Evolutionary conservation across 257 asterid genomes (phyloP).

Genomic region (Cinchona pubescens): DNA sequence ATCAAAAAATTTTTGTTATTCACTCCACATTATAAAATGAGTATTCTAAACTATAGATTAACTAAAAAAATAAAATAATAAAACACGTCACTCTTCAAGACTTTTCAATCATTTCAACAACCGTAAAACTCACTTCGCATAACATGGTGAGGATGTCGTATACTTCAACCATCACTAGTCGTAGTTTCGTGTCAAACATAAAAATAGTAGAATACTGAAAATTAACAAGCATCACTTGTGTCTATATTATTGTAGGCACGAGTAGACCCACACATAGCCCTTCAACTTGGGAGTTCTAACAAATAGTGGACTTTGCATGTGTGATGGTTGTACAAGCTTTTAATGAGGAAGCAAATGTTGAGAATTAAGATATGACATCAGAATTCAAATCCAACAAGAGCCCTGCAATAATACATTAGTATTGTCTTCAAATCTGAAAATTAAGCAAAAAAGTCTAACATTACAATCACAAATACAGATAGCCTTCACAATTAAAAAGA

Average conservation of each 20-base stretch:
- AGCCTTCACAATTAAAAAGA: constrained; percentile 1
- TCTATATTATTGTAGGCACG: background rate
- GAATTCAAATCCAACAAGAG: background rate
- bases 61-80: no score
- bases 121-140: no score
- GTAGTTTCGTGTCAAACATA: background rate
- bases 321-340: background rate
- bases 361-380: no score
- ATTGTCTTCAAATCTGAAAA: background rate
- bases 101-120: no score
- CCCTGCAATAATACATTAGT: background rate
- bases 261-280: background rate
- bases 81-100: no score
- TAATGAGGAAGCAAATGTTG: no score
- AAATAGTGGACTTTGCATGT: background rate
- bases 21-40: no score
- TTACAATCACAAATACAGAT: constrained; percentile 11
- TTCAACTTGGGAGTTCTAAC: background rate
- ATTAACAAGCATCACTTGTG: background rate
- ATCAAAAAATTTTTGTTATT: no score
- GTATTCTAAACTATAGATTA: no score
- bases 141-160: no score
- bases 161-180: no score
- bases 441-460: background rate
- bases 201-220: background rate